Conservation (phyloP, 2,329 filamentous ascomycete species). For the Coccinonectria pachysandricola region DNA sequence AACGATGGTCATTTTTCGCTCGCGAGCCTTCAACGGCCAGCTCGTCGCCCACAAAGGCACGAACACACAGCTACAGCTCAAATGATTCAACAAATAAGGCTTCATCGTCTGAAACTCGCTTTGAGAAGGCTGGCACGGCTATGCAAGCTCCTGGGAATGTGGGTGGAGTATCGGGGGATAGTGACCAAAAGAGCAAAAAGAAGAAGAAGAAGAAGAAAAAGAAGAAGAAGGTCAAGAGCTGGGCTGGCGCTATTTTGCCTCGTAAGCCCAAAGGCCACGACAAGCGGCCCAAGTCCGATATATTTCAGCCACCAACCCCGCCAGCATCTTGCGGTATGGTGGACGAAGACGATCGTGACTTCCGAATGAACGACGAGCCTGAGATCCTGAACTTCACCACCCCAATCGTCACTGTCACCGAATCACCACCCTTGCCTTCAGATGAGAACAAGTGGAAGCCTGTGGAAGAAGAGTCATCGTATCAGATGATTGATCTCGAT, state of each 20-base stretch:
- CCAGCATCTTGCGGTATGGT: slow-evolving; percentile 24
- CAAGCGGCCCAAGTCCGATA: slow-evolving; percentile 31
- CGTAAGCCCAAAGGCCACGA: slow-evolving; percentile 45
- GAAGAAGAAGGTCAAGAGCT: slow-evolving; percentile 64
- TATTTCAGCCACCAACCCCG: slow-evolving; percentile 36
- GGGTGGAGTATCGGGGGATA: too few relatives aligned
- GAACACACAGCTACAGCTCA: slow-evolving; percentile 38
- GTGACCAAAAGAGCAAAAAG: slow-evolving; percentile 21
- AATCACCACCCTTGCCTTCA: slow-evolving; percentile 23
- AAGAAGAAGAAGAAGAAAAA: slow-evolving; percentile 26
- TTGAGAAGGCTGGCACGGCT: slow-evolving; percentile 19
- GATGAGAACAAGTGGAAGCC: slow-evolving; percentile 25
- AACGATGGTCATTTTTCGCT: slow-evolving; percentile 53
- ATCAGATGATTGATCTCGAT: slow-evolving; percentile 85
- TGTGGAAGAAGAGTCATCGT: slow-evolving; percentile 53
- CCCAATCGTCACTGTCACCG: slow-evolving; percentile 32
- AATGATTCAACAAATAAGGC: slow-evolving; percentile 27
- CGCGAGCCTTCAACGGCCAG: slow-evolving; percentile 44
- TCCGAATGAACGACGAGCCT: slow-evolving; percentile 17
- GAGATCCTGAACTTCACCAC: slow-evolving; percentile 19
- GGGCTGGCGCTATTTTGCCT: slow-evolving; percentile 58
- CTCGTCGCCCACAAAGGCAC: slow-evolving; percentile 35
- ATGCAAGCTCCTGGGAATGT: too few relatives aligned
- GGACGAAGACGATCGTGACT: slow-evolving; percentile 15
- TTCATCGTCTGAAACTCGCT: slow-evolving; percentile 27